phyloP scores from a whole-genome alignment of 345 rosid genomes.

The Brassica cretica region DNA sequence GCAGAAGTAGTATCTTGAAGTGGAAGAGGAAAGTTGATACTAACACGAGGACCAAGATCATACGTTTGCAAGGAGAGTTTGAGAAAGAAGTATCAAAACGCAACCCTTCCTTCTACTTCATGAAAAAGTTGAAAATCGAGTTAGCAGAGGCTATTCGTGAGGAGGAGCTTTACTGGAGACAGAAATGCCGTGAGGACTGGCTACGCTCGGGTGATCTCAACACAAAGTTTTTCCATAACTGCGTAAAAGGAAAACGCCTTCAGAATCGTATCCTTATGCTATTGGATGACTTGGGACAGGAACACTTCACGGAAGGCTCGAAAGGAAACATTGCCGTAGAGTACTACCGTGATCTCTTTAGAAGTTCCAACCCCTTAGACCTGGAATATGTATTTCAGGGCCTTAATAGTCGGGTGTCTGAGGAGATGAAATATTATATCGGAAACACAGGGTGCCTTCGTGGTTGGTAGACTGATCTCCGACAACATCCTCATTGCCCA shows the following conservation, averaged over 20 bases:
- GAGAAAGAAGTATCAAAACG: neutral
- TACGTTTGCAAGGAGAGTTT: neutral
- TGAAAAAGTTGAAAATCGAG: neutral
- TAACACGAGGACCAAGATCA: neutral
- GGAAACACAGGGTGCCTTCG: too few relatives aligned
- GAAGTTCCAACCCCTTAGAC: neutral
- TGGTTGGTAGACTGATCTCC: too few relatives aligned
- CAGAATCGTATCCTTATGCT: neutral
- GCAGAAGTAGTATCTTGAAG: neutral
- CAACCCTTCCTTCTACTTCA: neutral
- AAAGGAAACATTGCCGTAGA: neutral
- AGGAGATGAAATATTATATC: neutral
- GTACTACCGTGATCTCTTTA: neutral
- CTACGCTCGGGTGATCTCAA: neutral
- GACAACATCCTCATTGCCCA: too few relatives aligned
- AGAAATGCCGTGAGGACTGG: neutral
- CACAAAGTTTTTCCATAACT: neutral
- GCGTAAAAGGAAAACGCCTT: neutral
- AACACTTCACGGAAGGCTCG: neutral
- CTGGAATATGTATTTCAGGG: neutral
- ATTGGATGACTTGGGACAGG: neutral
- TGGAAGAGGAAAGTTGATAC: neutral
- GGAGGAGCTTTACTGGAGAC: neutral
- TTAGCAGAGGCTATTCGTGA: neutral
- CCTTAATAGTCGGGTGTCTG: neutral